Evolutionary conservation across 371 early-diverging fungal genomes (phyloP), one percentile per base, ranked within the genome.

Genomic region (Parasitella parasitica): DNA sequence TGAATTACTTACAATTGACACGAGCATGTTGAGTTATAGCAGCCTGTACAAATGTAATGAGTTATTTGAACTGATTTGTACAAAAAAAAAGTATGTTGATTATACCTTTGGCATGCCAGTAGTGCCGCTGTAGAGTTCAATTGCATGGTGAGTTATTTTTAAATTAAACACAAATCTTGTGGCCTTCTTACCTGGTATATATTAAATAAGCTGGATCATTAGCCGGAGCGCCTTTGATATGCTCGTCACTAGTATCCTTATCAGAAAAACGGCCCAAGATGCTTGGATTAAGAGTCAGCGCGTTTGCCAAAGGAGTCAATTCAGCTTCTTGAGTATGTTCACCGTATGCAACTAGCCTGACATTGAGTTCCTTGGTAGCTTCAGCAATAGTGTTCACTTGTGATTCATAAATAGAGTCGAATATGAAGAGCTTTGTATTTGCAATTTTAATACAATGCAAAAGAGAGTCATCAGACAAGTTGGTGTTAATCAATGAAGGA

Each of bases 161-260:
- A 16, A 55, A 13, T 9, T 41, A 15, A n/a, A n/a, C n/a, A n/a
- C n/a, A n/a, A n/a, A n/a, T n/a, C n/a, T n/a, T n/a, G n/a, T n/a
- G n/a, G n/a, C n/a, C n/a, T n/a, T 27, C n/a, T 61, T 69, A 72
- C 75, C 75, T 78, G 9, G 82, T 81, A 35, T 81, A 81, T 34
- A 81, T 81, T 57, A 81, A 59, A 59, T 73, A 70, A 35, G 79
- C 82, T 18, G 78, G 56, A 60, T 78, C 78, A 1, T 67, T 59
- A 22, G 57, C 51, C 1, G 27, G 12, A n/a, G 66, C 53, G 18
- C 72, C 74, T 24, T 59, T 69, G 13, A 78, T 38, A 24, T 57
- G 58, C 6, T 57, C 49, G 34, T 76, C 77, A 37, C 64, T 65
- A 0, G 74, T 77, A 39, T 78, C 73, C 28, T 63, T 43, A 13